These are phyloP conservation scores for Lachnum nothofagi DNA, from an alignment of 2,329 filamentous ascomycete genomes.

Conservation along the genomic window DNA sequence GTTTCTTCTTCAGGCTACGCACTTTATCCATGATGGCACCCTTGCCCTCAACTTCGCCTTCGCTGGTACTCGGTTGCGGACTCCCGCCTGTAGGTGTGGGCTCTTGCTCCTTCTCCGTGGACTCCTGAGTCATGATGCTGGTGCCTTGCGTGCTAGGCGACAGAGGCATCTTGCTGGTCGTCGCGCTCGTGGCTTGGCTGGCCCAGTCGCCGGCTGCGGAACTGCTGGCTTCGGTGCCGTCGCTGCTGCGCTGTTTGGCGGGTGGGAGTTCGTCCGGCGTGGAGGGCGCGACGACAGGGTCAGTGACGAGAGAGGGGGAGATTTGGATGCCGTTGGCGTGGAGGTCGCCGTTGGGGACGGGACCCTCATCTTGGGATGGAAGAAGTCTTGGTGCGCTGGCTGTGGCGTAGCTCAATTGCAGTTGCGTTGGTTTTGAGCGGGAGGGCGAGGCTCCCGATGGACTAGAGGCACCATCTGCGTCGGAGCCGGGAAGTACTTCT, in stretches of 20 bases:
- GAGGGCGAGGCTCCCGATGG: slow-evolving; percentile 11
- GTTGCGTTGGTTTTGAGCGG: slow-evolving; percentile 31
- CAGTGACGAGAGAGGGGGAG: slow-evolving; percentile 24
- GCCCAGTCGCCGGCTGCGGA: slow-evolving; percentile 56
- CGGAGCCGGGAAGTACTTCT: slow-evolving; percentile 2
- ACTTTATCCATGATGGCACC: slow-evolving; percentile 43
- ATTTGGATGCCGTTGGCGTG: slow-evolving; percentile 14
- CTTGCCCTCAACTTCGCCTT: slow-evolving; percentile 24
- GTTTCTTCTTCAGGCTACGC: slow-evolving; percentile 54
- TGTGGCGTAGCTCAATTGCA: slow-evolving; percentile 25
- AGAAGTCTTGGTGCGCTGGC: slow-evolving; percentile 15
- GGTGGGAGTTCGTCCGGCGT: slow-evolving; percentile 10
- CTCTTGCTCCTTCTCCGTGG: slow-evolving; percentile 8
- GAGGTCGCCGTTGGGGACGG: slow-evolving; percentile 6
- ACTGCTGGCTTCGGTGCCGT: slow-evolving; percentile 56
- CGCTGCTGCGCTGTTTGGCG: slow-evolving; percentile 49
- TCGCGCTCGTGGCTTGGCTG: slow-evolving; percentile 58
- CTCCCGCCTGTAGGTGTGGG: slow-evolving; percentile 13
- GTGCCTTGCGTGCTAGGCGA: slow-evolving; percentile 63
- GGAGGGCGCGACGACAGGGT: slow-evolving; percentile 24
- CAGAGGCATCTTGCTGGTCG: slow-evolving; percentile 58
- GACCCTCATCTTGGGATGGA: slow-evolving; percentile 5
- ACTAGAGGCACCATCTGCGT: too few relatives aligned
- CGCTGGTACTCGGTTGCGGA: slow-evolving; percentile 28
- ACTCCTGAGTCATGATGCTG: slow-evolving; percentile 54